A percentile compares a stretch with the other conserved stretches of the same genome.
These are phyloP conservation scores for Leccinum uliginosum DNA, from an alignment of 768 basidiomycete species.

Conservation along the genomic window DNA sequence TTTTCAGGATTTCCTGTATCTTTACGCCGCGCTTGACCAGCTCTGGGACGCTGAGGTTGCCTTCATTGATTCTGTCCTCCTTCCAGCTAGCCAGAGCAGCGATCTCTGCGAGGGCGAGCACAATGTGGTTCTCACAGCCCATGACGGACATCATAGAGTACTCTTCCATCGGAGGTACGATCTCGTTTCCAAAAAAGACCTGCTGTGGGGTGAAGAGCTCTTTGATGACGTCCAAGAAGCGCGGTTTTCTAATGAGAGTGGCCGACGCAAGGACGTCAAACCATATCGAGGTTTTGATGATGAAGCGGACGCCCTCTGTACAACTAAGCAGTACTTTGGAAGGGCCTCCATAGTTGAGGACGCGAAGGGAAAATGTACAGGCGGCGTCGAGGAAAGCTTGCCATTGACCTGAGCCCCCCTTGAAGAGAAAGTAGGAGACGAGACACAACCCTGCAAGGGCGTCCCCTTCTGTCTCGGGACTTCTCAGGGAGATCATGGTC, in stretches of 20 bases:
- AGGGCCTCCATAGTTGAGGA: constrained; percentile 44
- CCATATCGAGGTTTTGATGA: constrained; percentile 83
- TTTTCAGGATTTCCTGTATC: constrained; percentile 42
- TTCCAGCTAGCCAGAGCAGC: constrained; percentile 68
- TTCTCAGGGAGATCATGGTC: constrained; percentile 15
- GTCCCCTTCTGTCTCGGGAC: constrained; percentile 49
- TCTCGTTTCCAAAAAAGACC: constrained; percentile 30
- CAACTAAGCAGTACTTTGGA: constrained; percentile 44
- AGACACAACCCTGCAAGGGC: constrained; percentile 76
- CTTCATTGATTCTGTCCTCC: constrained; percentile 32
- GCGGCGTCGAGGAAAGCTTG: constrained; percentile 60
- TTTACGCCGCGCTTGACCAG: constrained; percentile 51
- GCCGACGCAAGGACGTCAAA: constrained; percentile 80
- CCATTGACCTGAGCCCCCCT: constrained; percentile 72
- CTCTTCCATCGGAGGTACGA: constrained; percentile 35
- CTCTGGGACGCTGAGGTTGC: constrained; percentile 54
- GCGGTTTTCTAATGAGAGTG: constrained; percentile 58
- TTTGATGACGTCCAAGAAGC: constrained; percentile 53
- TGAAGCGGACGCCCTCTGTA: constrained; percentile 55
- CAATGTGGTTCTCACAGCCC: constrained; percentile 78
- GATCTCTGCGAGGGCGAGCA: constrained; percentile 76
- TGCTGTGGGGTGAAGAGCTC: constrained; percentile 42
- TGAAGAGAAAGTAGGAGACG: constrained; percentile 74
- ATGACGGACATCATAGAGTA: constrained; percentile 79
- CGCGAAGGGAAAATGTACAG: constrained; percentile 45